Conservation (phyloP, 345 rosid genomes). For the Fremontodendron californicum region DNA sequence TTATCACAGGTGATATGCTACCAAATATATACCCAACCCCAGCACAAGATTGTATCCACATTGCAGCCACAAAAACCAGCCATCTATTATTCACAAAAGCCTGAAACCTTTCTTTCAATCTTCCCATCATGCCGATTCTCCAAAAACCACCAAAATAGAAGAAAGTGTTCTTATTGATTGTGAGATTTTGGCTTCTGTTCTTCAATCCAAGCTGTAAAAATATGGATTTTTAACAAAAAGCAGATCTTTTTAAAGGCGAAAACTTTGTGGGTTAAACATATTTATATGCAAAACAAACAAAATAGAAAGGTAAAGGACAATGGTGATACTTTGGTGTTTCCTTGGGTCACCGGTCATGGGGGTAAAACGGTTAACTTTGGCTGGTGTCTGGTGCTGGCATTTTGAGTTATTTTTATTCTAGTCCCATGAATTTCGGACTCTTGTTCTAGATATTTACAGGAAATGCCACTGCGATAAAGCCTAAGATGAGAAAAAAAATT, state of each 20-base stretch:
- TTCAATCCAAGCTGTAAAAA: not conserved
- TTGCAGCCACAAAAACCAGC: conserved; percentile 96
- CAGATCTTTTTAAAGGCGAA: not conserved
- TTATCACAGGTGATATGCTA: conserved; percentile 92
- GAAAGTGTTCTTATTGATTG: not conserved
- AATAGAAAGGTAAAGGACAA: not conserved
- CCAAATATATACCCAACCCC: conserved; percentile 93
- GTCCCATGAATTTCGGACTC: not conserved
- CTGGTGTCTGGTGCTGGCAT: not conserved
- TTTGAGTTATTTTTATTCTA: not conserved
- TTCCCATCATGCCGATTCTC: conserved; percentile 34
- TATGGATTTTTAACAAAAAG: not conserved
- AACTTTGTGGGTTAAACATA: not conserved
- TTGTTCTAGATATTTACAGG: not conserved
- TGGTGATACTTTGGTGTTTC: not conserved
- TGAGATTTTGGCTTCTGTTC: not conserved
- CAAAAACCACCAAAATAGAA: not conserved
- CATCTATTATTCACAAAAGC: conserved; percentile 76
- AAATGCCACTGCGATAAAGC: not conserved
- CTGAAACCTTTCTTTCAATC: conserved; percentile 41
- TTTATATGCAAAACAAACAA: conserved; percentile 10
- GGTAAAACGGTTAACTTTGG: not conserved
- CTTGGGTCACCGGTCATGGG: not conserved
- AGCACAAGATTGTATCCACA: conserved; percentile 98
- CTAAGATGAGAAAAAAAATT: not conserved